Evolutionary conservation across 495 filamentous ascomycete species (phyloP).

Genomic region (Penicillium subrubescens): DNA sequence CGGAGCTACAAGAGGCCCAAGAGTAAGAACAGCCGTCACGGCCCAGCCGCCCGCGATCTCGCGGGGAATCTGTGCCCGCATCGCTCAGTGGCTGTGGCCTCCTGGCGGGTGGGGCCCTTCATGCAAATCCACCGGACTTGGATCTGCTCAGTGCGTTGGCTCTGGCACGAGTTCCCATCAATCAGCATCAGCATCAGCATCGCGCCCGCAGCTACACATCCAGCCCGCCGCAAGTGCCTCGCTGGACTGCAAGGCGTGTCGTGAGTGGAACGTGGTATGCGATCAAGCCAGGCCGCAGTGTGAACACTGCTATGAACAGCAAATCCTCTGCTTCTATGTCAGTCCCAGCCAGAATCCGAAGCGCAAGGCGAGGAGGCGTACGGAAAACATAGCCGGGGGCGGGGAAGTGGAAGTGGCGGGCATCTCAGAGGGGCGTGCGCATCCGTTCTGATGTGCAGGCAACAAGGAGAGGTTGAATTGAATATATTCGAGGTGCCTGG

Average conservation of each 20-base stretch:
- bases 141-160: background rate
- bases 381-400: background rate
- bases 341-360: slow-evolving; percentile 1
- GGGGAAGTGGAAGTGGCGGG: background rate
- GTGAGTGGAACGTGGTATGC: slow-evolving; percentile 33
- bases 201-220: slow-evolving; percentile 1
- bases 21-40: background rate
- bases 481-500: background rate
- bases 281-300: slow-evolving; percentile 39
- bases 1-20: background rate
- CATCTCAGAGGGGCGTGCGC: background rate
- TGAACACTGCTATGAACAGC: slow-evolving; percentile 40
- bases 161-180: background rate
- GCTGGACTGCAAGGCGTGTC: slow-evolving; percentile 36
- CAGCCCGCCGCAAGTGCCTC: slow-evolving; percentile 1
- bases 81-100: slow-evolving; percentile 28
- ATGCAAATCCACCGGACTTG: slow-evolving; percentile 3
- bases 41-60: slow-evolving; percentile 9
- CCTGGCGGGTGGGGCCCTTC: slow-evolving; percentile 21
- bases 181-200: slow-evolving; percentile 1
- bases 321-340: slow-evolving; percentile 45
- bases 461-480: background rate
- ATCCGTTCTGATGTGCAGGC: background rate
- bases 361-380: background rate
- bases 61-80: slow-evolving; percentile 16